Percentiles rank a stretch among this genome's conserved stretches.
Conservation (phyloP, 169 alveolate species). For the Eimeria tenella region DNA sequence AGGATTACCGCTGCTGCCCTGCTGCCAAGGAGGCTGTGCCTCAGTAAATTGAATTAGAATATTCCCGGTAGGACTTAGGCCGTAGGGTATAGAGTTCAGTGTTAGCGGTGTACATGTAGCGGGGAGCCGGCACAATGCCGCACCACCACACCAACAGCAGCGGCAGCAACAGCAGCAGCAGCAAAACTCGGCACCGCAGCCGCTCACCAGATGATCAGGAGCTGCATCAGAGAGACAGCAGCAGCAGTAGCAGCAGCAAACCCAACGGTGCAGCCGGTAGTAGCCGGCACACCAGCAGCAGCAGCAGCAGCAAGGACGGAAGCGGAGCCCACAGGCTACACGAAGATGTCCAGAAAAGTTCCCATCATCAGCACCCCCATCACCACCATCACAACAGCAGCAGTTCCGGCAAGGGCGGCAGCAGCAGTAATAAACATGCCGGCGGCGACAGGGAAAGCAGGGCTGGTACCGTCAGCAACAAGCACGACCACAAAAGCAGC, state of each 20-base stretch:
- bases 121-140: slow-evolving; percentile 27
- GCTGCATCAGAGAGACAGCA: slow-evolving; percentile 17
- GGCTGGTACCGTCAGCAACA: background rate
- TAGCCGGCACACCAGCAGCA: slow-evolving; percentile 10
- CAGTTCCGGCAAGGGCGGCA: too few relatives aligned
- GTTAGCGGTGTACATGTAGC: background rate
- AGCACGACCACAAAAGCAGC: background rate
- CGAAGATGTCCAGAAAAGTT: background rate
- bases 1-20: too few relatives aligned
- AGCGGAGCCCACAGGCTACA: background rate
- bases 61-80: background rate
- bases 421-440: background rate
- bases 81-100: background rate
- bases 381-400: background rate
- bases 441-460: background rate
- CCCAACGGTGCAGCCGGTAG: slow-evolving; percentile 17
- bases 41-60: background rate
- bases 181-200: slow-evolving; percentile 1
- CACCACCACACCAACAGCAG: slow-evolving; percentile 3
- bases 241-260: slow-evolving; percentile 38
- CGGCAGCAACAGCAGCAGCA: slow-evolving; percentile 26
- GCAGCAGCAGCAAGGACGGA: slow-evolving; percentile 22
- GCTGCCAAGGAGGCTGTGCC: background rate
- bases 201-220: slow-evolving; percentile 28
- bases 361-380: background rate